Base-by-base conservation (phyloP, 2,329 filamentous ascomycete genomes). In the Pestalotiopsis sp. region DNA sequence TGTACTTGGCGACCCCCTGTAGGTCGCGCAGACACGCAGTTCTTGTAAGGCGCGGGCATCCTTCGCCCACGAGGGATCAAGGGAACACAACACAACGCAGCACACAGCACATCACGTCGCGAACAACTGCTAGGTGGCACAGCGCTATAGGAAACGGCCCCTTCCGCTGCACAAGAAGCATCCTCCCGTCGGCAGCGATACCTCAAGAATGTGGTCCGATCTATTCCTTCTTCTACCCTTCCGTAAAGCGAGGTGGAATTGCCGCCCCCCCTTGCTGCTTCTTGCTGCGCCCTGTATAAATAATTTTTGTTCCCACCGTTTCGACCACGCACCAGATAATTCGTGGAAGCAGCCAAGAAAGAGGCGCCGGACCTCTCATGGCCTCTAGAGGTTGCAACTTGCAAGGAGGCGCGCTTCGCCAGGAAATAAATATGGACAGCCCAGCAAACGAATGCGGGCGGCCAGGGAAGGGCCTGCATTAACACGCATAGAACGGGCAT, bases 91-190 rank as follows among this genome's bases (percentile, higher is more conserved):
- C 45, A 52, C 31, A 36, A 36, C 31, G 31, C 31, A 36, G 31
- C 31, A 36, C 31, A 9, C 31, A 36, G 31, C 31, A 9, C 45
- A 52, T 7, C 17, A 45, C 9, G 45, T 52, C 45, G 45, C 45
- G 20, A 7, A 52, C 7, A 52, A 52, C 4, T n/a, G 20, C 20
- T n/a, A 45, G 52, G 65, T 67, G 57, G 52, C 66, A 67, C 66
- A 63, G 66, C 57, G 57, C 57, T 52, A 49, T 31, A 27, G 14
- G 49, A 17, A 56, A 63, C 66, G 66, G 66, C 66, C 52, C 38
- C 59, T n/a, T 67, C 66, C 66, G 66, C 66, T 63, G 66, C 66
- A 58, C 49, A 58, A 56, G 23, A 66, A 14, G 57, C 59, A 59
- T 59, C 57, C 65, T 59, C 65, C 58, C 66, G 66, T 38, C 66